These are phyloP conservation scores for Cydonia oblonga DNA, from an alignment of 331 rosid species.

Conservation along the genomic window DNA sequence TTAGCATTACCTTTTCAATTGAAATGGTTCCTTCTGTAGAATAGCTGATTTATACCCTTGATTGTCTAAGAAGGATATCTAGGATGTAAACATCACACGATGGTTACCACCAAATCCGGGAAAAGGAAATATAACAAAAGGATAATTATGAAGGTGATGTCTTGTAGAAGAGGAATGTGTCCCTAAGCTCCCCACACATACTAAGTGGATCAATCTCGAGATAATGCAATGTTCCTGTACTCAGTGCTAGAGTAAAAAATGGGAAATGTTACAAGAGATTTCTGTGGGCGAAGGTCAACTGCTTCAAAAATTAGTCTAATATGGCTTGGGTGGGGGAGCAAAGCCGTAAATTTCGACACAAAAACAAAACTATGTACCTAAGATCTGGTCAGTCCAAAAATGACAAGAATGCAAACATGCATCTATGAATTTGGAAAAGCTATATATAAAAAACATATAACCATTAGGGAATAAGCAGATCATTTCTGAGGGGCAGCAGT, in stretches of 20 bases:
- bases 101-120: neutral
- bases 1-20: conserved; percentile 61
- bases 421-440: neutral
- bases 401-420: neutral
- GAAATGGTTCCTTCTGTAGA: conserved; percentile 69
- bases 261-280: neutral
- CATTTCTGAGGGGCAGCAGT: neutral
- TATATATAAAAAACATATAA: neutral
- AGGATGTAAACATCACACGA: conserved; percentile 11
- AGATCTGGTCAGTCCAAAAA: neutral
- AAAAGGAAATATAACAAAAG: neutral
- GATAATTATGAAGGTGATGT: neutral
- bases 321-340: neutral
- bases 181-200: neutral
- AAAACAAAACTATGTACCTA: neutral
- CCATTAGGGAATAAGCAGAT: neutral
- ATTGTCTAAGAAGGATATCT: conserved; percentile 82
- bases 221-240: neutral
- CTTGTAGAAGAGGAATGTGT: neutral
- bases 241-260: neutral
- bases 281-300: neutral
- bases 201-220: neutral
- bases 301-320: neutral
- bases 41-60: conserved; percentile 70
- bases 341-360: neutral